Conservation (phyloP, 495 filamentous ascomycete genomes). For the Trichocladium uniseriatum region DNA sequence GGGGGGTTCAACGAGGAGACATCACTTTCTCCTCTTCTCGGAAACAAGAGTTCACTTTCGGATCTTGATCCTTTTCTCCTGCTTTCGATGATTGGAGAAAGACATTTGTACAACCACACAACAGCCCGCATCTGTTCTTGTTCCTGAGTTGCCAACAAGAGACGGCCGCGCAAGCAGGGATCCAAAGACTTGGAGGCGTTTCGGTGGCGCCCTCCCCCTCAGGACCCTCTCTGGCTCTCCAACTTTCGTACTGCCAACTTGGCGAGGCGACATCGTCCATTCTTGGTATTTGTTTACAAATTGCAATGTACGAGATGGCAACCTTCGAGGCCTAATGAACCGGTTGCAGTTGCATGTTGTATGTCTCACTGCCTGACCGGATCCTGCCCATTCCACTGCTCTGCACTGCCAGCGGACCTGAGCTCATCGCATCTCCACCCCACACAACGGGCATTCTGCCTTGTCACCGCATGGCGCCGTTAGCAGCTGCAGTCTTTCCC, state of each 20-base stretch:
- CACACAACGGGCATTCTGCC: neutral
- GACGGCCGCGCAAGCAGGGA: neutral
- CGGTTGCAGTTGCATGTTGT: no score
- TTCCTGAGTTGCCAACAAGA: neutral
- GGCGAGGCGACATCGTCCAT: no score
- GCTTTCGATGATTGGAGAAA: no score
- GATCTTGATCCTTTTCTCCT: no score
- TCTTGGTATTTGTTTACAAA: no score
- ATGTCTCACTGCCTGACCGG: no score
- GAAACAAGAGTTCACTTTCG: no score
- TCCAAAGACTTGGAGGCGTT: neutral
- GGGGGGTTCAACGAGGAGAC: no score
- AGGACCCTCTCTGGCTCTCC: neutral
- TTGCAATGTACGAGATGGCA: neutral
- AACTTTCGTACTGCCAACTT: neutral
- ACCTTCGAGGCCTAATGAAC: no score
- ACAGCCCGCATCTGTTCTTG: no score
- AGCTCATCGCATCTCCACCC: neutral
- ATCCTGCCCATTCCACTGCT: neutral
- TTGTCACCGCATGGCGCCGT: constrained; percentile 1
- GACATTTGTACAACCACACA: no score
- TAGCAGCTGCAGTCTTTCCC: neutral
- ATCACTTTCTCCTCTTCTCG: neutral
- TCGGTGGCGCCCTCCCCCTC: neutral
- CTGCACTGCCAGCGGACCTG: neutral